Conservation (phyloP, 495 filamentous ascomycete species). For the Penicillium paradoxum region DNA sequence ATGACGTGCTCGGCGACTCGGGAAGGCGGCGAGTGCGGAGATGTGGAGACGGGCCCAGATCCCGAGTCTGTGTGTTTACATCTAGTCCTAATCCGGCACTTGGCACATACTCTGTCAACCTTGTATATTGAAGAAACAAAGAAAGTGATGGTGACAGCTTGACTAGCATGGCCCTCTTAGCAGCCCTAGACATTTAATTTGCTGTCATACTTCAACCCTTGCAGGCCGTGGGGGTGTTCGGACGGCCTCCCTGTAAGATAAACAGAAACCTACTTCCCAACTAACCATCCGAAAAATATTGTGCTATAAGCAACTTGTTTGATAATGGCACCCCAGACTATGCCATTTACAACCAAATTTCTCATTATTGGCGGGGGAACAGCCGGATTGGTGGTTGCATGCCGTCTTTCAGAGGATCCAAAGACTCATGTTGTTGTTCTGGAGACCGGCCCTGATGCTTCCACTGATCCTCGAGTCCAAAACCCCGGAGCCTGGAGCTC, state of each 20-base stretch:
- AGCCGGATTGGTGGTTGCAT: conserved; percentile 45
- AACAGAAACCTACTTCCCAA: background rate
- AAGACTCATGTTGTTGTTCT: conserved; percentile 43
- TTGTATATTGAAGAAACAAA: background rate
- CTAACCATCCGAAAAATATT: background rate
- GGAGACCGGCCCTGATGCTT: conserved; percentile 47
- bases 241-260: no score
- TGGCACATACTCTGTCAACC: background rate
- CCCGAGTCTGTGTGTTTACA: no score
- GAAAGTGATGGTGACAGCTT: background rate
- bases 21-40: background rate
- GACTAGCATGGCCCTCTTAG: background rate
- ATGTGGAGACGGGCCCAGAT: background rate
- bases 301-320: background rate
- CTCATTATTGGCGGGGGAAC: conserved; percentile 43
- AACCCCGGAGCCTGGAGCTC: conserved; percentile 36
- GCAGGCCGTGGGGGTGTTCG: no score
- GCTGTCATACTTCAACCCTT: no score
- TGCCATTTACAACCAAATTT: conserved; percentile 22
- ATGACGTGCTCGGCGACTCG: conserved; percentile 6
- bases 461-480: conserved; percentile 36
- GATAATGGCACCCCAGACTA: background rate
- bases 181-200: background rate
- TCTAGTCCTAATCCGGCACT: background rate
- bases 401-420: conserved; percentile 42